Evolutionary conservation across 1,284 basidiomycete genomes (phyloP).

Genomic region (Sporisorium scitamineum): DNA sequence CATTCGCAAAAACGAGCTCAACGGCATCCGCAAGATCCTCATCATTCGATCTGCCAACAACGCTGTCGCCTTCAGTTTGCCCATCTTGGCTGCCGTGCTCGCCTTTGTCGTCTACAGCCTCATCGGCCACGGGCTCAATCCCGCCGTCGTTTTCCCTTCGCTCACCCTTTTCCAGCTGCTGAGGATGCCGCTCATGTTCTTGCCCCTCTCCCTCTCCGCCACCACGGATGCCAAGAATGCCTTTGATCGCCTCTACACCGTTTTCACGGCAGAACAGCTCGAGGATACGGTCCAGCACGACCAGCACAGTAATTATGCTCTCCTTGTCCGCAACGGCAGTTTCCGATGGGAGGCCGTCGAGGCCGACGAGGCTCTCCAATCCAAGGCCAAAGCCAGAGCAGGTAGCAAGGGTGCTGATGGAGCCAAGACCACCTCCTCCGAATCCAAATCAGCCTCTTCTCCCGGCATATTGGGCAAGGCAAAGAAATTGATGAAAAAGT

Average conservation of each 20-base stretch:
- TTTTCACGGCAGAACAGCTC: constrained; percentile 77
- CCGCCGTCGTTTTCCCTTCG: constrained; percentile 72
- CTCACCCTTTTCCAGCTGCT: constrained; percentile 72
- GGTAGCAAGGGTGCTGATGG: constrained; percentile 16
- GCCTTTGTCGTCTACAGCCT: constrained; percentile 85
- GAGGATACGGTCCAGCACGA: constrained; percentile 79
- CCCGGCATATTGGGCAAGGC: constrained; percentile 38
- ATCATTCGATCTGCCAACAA: constrained; percentile 80
- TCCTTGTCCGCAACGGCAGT: constrained; percentile 40
- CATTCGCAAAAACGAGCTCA: constrained; percentile 81
- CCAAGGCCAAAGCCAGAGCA: constrained; percentile 30
- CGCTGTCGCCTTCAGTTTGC: constrained; percentile 78
- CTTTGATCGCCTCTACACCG: constrained; percentile 63
- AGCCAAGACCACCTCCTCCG: neutral
- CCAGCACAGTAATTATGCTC: constrained; percentile 53
- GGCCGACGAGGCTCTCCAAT: constrained; percentile 34
- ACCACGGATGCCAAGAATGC: constrained; percentile 65
- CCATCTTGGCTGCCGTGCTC: constrained; percentile 83
- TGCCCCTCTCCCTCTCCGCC: constrained; percentile 65
- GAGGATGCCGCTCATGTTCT: constrained; percentile 80
- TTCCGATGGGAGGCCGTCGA: constrained; percentile 60
- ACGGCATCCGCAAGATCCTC: constrained; percentile 81
- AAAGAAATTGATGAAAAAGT: constrained; percentile 33
- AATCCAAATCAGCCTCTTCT: constrained; percentile 4
- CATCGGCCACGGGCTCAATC: constrained; percentile 77